phyloP scores from a whole-genome alignment of 352 stramenopile species.

The Phytophthora pseudosyringae region DNA sequence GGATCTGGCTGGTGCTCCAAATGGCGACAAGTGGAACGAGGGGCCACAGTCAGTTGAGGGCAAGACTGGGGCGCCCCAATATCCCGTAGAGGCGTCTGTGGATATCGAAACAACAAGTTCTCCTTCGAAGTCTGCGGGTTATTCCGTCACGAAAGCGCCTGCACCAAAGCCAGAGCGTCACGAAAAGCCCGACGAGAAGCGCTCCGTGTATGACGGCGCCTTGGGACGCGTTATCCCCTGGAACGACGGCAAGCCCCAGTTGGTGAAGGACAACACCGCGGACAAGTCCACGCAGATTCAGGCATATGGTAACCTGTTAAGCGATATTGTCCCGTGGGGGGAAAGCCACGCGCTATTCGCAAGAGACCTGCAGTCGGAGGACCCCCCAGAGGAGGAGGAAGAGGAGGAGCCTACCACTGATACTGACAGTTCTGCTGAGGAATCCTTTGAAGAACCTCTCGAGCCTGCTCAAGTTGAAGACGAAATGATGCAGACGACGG shows the following conservation, averaged over 20 bases:
- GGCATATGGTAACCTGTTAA: conserved; percentile 5
- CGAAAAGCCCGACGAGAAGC: not conserved
- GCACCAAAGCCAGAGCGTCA: not conserved
- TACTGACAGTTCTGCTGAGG: too few relatives aligned
- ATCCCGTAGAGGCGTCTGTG: not conserved
- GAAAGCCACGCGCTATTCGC: not conserved
- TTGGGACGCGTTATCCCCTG: conserved; percentile 5
- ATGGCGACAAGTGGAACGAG: not conserved
- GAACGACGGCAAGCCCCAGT: not conserved
- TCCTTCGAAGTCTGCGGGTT: not conserved
- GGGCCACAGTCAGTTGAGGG: not conserved
- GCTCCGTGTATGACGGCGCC: not conserved
- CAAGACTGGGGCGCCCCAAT: not conserved
- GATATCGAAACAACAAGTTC: not conserved
- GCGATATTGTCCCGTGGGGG: conserved; percentile 5
- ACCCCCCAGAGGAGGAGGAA: not conserved
- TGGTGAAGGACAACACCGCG: not conserved
- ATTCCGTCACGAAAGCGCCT: not conserved
- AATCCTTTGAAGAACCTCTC: not conserved
- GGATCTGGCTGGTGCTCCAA: not conserved
- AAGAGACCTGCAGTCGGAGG: conserved; percentile 18
- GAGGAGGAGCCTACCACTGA: not conserved
- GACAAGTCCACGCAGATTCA: not conserved
- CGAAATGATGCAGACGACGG: not conserved
- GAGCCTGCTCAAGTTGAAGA: not conserved